A percentile compares a stretch with the other conserved stretches of the same genome.
Conservation (phyloP, 1,284 basidiomycete genomes). For the Mrakiaceae sp. region DNA sequence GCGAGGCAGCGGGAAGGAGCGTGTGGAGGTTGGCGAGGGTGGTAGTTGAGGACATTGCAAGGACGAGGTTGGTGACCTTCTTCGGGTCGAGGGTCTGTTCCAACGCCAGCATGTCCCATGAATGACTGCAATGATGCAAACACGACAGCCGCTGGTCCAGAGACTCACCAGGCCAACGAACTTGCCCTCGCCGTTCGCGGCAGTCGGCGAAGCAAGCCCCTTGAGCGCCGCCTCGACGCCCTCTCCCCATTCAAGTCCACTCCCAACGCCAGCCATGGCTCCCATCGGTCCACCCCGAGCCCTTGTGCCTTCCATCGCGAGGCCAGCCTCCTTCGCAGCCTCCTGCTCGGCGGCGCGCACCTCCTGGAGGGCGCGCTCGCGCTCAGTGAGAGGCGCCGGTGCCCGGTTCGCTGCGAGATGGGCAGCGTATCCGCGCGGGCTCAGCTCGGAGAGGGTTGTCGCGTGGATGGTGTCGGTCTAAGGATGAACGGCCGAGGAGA, state of each 20-base stretch:
- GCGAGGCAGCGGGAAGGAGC: constrained; percentile 2
- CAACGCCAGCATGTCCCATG: too few relatives aligned
- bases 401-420: constrained; percentile 10
- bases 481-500: not conserved
- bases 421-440: constrained; percentile 1
- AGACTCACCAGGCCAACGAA: constrained; percentile 13
- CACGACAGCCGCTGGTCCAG: not conserved
- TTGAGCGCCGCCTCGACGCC: constrained; percentile 14
- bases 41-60: not conserved
- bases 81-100: constrained; percentile 7
- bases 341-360: constrained; percentile 9
- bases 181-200: not conserved
- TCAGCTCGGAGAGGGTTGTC: constrained; percentile 12
- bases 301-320: too few relatives aligned
- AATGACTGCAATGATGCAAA: not conserved
- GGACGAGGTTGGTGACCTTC: not conserved
- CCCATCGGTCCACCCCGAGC: constrained; percentile 8
- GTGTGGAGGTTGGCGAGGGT: constrained; percentile 2
- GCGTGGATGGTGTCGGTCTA: constrained; percentile 15
- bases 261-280: constrained; percentile 7
- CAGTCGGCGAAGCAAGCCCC: not conserved
- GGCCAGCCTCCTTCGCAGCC: constrained; percentile 10
- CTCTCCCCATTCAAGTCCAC: constrained; percentile 9
- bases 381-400: constrained; percentile 13
- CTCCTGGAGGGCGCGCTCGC: constrained; percentile 9